These are phyloP conservation scores for Mycena polygramma DNA, from an alignment of 768 basidiomycete genomes.

Conservation along the genomic window DNA sequence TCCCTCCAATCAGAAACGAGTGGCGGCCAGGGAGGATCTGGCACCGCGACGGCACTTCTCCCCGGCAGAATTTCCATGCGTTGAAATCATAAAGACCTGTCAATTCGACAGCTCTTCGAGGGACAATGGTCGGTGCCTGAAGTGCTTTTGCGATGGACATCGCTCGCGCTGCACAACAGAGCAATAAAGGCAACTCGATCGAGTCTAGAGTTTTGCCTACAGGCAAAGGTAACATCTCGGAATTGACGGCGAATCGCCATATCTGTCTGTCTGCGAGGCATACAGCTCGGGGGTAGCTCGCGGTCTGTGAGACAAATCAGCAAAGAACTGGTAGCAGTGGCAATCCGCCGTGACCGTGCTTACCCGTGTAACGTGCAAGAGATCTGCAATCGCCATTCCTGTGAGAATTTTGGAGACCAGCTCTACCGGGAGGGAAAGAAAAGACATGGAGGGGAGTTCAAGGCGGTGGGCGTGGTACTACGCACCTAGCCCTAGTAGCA, in stretches of 20 bases:
- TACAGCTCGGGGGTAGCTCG: not conserved
- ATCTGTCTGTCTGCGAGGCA: not conserved
- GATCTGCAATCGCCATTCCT: slow-evolving; percentile 1
- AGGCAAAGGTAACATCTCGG: slow-evolving; percentile 4
- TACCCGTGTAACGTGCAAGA: not conserved
- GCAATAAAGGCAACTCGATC: not conserved
- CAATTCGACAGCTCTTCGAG: not conserved
- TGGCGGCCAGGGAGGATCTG: slow-evolving; percentile 4
- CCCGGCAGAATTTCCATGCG: not conserved
- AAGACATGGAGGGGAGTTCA: not conserved
- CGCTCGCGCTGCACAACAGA: slow-evolving; percentile 10
- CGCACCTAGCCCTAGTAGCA: no score
- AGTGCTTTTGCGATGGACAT: not conserved
- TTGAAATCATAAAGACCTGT: not conserved
- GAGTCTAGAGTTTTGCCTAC: not conserved
- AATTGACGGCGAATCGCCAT: slow-evolving; percentile 1
- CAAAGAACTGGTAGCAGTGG: not conserved
- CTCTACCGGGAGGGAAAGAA: not conserved
- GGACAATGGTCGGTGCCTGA: not conserved
- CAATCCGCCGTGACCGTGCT: not conserved
- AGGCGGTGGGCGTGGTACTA: no score
- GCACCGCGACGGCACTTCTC: not conserved
- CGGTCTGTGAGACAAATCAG: not conserved
- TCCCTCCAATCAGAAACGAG: slow-evolving; percentile 3
- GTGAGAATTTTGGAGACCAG: slow-evolving; percentile 9